Percentiles rank a stretch among this genome's conserved stretches.
Conservation (phyloP, 2,329 filamentous ascomycete species). For the Fusarium coicis region DNA sequence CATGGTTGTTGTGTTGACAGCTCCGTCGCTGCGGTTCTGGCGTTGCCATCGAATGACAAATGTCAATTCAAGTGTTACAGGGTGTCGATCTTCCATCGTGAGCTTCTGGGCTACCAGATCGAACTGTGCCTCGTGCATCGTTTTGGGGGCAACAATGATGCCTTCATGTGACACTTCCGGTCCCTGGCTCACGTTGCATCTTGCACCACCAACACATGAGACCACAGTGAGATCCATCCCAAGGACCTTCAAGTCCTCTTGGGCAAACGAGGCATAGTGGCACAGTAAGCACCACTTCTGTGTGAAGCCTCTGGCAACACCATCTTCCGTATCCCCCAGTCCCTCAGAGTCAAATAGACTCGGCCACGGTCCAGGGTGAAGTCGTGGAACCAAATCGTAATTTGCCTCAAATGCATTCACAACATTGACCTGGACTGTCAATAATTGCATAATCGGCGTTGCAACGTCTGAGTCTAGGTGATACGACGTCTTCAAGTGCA, state of each 20-base stretch:
- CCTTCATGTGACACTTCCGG: conserved; percentile 55
- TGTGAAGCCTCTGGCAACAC: conserved; percentile 67
- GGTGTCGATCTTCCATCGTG: conserved; percentile 82
- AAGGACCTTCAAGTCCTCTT: conserved; percentile 72
- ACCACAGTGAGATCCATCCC: conserved; percentile 72
- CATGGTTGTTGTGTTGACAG: conserved; percentile 72
- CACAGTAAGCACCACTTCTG: conserved; percentile 86
- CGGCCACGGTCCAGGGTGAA: conserved; percentile 85
- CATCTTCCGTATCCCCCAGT: conserved; percentile 51
- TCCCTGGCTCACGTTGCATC: conserved; percentile 61
- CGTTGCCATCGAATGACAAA: conserved; percentile 84
- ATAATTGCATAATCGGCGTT: conserved; percentile 81
- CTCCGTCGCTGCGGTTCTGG: conserved; percentile 46
- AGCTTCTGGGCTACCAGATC: conserved; percentile 79
- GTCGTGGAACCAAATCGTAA: conserved; percentile 84
- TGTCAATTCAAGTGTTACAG: conserved; percentile 78
- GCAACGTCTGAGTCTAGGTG: conserved; percentile 81
- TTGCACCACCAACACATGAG: conserved; percentile 69
- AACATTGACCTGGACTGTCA: conserved; percentile 76
- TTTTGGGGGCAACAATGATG: conserved; percentile 69
- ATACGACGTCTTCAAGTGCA: conserved; percentile 81
- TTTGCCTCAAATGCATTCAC: conserved; percentile 90
- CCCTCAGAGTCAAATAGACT: conserved; percentile 79
- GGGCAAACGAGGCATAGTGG: conserved; percentile 79
- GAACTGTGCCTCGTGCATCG: conserved; percentile 78